Base-by-base conservation (phyloP, 2,329 filamentous ascomycete species). In the Lecanoromycetidae sp. region DNA sequence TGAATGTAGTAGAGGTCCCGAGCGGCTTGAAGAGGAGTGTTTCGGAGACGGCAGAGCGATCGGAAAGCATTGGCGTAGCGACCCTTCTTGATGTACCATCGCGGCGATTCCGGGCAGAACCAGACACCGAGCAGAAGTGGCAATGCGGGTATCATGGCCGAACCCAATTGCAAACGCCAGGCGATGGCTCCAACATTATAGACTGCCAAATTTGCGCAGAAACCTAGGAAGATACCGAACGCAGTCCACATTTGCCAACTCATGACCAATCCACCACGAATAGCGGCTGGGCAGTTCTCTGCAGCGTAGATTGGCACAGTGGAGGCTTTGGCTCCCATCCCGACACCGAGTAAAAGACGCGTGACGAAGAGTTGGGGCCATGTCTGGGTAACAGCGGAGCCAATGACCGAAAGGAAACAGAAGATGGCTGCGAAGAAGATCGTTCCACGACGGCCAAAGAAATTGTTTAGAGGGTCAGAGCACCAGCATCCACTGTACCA, bases 41-140 rank as follows among this genome's bases (percentile, higher is more conserved):
- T 78, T 19, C 79, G 70, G 4, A 83, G 68, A 6, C 66, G 66
- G 12, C 71, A 62, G 0, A 83, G 68, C 3, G 76, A 78, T 12
- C 63, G 61, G 65, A 77, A 82, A 2, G 82, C 82, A 41, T 80
- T 66, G 6, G 57, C 56, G 55, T 82, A 80, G 7, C 71, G 69
- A 45, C 74, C 70, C 60, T 84, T 82, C 61, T 84, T 80, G 60
- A 83, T 74, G 46, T 71, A 75, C 78, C 79, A 84, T 44, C 78
- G 71, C 2, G 79, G 78, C 2, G 76, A 80, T 56, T 82, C 77
- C 0, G 78, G 78, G 53, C 77, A 80, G 53, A 80, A 70, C 53
- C 67, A 83, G 22, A 81, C 66, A 36, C 72, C 67, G 7, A 75
- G 13, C 8, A 79, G 58, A 4, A 84, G 65, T 6, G 79, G 77